These are phyloP conservation scores for Salvia miltiorrhiza DNA, from an alignment of 257 asterid genomes.

Conservation along the genomic window DNA sequence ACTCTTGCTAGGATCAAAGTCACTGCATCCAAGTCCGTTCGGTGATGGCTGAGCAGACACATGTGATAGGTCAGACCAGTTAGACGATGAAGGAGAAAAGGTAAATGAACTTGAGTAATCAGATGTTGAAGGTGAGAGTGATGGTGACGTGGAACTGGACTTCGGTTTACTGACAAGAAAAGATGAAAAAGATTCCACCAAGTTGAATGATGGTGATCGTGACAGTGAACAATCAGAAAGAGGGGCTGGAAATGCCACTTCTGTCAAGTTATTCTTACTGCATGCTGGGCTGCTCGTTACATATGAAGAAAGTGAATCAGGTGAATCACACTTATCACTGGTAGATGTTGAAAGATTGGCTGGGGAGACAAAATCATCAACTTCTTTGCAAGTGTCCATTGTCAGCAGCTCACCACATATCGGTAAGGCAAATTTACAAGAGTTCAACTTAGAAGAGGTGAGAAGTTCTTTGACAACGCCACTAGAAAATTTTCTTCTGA, in stretches of 20 bases:
- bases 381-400: constrained; percentile 25
- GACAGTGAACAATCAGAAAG: constrained; percentile 37
- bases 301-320: constrained; percentile 44
- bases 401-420: constrained; percentile 25
- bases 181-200: constrained; percentile 55
- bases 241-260: constrained; percentile 26
- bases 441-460: constrained; percentile 39
- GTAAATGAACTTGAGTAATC: constrained; percentile 72
- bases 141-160: constrained; percentile 54
- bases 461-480: constrained; percentile 51
- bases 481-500: constrained; percentile 47
- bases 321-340: constrained; percentile 43
- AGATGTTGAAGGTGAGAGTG: constrained; percentile 75
- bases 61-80: constrained; percentile 72
- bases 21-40: constrained; percentile 31
- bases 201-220: constrained; percentile 49
- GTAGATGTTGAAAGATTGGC: constrained; percentile 36
- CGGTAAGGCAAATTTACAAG: constrained; percentile 8
- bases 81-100: constrained; percentile 84
- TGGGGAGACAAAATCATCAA: constrained; percentile 30
- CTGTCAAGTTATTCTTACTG: constrained; percentile 31
- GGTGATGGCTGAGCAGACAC: constrained; percentile 72
- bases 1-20: constrained; percentile 29
- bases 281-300: constrained; percentile 40
- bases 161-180: constrained; percentile 44